Percentiles rank a stretch among this genome's conserved stretches.
Conservation (phyloP, 495 filamentous ascomycete species). For the Friedmanniomyces endolithicus region DNA sequence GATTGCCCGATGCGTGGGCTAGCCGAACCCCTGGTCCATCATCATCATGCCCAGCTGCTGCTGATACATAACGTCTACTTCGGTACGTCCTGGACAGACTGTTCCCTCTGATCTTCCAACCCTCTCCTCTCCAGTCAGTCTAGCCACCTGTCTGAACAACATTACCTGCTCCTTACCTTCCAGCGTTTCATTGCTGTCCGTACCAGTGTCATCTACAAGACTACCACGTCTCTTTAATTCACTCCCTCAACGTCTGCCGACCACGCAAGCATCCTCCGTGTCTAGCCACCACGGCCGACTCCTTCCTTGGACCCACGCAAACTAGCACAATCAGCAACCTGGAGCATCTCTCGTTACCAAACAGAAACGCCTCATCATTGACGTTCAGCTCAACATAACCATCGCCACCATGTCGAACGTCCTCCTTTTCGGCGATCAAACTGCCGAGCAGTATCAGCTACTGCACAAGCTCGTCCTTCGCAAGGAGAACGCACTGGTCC, state of each 20-base stretch:
- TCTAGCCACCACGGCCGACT: conserved; percentile 19
- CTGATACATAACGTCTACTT: conserved; percentile 8
- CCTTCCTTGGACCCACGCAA: neutral
- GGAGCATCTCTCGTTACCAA: neutral
- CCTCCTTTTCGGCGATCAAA: conserved; percentile 63
- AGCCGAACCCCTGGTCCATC: neutral
- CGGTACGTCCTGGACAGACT: neutral
- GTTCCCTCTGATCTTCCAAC: neutral
- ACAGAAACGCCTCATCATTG: too few species aligned
- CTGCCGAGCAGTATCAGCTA: conserved; percentile 55
- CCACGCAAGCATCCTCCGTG: conserved; percentile 5
- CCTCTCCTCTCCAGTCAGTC: conserved; percentile 6
- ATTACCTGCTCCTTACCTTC: conserved; percentile 2
- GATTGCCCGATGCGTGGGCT: neutral
- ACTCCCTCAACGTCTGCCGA: neutral
- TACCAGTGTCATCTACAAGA: conserved; percentile 5
- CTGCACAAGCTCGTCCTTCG: conserved; percentile 50
- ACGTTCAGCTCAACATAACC: neutral
- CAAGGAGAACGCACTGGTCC: conserved; percentile 52
- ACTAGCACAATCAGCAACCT: too few species aligned
- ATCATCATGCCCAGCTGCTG: neutral
- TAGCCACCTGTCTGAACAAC: conserved; percentile 19
- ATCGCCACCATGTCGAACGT: conserved; percentile 24
- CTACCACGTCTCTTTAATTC: conserved; percentile 5
- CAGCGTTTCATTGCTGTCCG: conserved; percentile 4